These are phyloP conservation scores for Dissoconium aciculare DNA, from an alignment of 2,329 filamentous ascomycete genomes.

Conservation along the genomic window DNA sequence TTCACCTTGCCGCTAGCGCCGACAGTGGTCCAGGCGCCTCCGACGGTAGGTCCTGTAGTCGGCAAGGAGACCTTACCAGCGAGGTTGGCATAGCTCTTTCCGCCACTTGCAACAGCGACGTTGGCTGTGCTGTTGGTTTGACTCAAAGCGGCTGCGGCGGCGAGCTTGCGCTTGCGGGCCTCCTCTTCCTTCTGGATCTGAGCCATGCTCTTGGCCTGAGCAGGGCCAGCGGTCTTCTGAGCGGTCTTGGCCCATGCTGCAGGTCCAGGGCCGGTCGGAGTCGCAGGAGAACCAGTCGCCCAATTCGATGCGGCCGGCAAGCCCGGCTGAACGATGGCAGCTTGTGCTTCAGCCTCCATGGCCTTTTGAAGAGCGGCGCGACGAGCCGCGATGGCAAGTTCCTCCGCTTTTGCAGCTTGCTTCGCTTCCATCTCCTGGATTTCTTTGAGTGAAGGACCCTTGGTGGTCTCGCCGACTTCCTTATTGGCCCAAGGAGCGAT, in stretches of 20 bases:
- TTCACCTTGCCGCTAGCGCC: constrained; percentile 89
- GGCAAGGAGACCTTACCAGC: constrained; percentile 55
- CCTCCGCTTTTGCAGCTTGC: constrained; percentile 80
- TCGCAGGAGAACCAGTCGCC: constrained; percentile 57
- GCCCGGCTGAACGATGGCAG: constrained; percentile 43
- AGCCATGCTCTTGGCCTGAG: constrained; percentile 72
- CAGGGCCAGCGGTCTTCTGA: constrained; percentile 33
- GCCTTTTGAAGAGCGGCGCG: constrained; percentile 72
- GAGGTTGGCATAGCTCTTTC: constrained; percentile 89
- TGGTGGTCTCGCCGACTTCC: constrained; percentile 55
- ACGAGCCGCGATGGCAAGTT: constrained; percentile 60
- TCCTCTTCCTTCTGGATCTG: constrained; percentile 98
- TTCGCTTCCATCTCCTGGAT: constrained; percentile 93
- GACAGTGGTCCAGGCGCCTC: constrained; percentile 80
- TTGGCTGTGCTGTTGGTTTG: constrained; percentile 28
- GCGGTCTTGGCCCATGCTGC: constrained; percentile 54
- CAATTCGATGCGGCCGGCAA: constrained; percentile 81
- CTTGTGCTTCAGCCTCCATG: constrained; percentile 45
- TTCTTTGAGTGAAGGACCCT: constrained; percentile 83
- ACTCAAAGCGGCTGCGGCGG: constrained; percentile 34
- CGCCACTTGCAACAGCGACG: constrained; percentile 33
- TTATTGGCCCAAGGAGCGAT: constrained; percentile 83
- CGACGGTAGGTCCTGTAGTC: constrained; percentile 26
- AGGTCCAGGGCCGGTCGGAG: constrained; percentile 32
- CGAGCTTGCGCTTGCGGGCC: constrained; percentile 63